Conservation (phyloP, 805 yeast species). For the Sugiyamaella chiloensis region DNA sequence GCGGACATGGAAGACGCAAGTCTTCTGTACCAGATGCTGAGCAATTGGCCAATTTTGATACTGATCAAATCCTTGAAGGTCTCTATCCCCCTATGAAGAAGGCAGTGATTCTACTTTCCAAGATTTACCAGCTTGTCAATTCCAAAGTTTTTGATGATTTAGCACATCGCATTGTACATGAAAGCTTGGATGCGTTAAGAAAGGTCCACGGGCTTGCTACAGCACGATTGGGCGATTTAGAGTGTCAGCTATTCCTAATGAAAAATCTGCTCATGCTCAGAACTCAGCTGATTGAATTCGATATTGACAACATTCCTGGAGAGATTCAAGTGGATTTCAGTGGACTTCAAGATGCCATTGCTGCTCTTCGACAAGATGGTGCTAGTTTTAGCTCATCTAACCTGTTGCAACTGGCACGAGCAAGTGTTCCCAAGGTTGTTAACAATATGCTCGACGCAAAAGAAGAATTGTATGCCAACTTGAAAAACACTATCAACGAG, state of each 20-base stretch:
- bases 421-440: constrained; percentile 74
- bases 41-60: constrained; percentile 6
- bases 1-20: constrained; percentile 8
- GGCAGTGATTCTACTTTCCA: constrained; percentile 66
- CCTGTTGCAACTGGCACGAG: constrained; percentile 53
- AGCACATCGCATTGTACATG: constrained; percentile 82
- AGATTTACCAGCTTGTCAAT: constrained; percentile 75
- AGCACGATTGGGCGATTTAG: constrained; percentile 48
- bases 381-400: constrained; percentile 31
- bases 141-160: constrained; percentile 78
- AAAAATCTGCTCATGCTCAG: constrained; percentile 69
- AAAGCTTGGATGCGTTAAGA: constrained; percentile 62
- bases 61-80: constrained; percentile 31
- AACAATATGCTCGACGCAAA: constrained; percentile 79
- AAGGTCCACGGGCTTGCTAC: constrained; percentile 48
- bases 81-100: constrained; percentile 71
- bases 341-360: constrained; percentile 59
- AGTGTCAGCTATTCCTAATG: constrained; percentile 63
- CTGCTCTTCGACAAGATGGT: constrained; percentile 34
- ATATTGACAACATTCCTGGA: constrained; percentile 64
- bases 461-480: constrained; percentile 66
- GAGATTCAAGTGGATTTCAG: constrained; percentile 80
- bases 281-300: constrained; percentile 69
- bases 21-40: neutral
- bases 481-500: constrained; percentile 65